phyloP scores from a whole-genome alignment of 176 grass and related monocot genomes.

The Cenchrus fungigraminus region DNA sequence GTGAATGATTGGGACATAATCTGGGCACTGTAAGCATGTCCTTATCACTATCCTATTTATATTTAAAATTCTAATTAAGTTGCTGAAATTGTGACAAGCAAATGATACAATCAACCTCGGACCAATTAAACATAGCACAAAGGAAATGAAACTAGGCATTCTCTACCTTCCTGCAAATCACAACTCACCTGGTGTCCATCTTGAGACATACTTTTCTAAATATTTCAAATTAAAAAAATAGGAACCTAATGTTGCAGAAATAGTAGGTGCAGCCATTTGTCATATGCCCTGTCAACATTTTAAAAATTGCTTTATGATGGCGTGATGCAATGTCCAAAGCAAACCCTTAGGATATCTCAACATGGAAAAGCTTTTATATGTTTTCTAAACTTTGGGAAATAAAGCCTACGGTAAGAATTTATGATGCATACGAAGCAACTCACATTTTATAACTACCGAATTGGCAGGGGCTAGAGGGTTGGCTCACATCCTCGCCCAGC shows the following conservation, averaged over 20 bases:
- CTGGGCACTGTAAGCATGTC: too few species aligned
- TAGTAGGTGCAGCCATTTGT: slow-evolving; percentile 31
- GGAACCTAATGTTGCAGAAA: not conserved
- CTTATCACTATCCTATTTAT: not conserved
- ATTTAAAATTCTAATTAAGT: slow-evolving; percentile 11
- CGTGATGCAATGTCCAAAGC: not conserved
- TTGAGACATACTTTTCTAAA: not conserved
- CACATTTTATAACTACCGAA: not conserved
- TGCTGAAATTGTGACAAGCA: not conserved
- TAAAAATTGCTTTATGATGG: slow-evolving; percentile 8
- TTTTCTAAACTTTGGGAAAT: not conserved
- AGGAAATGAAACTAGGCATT: not conserved
- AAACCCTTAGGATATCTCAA: slow-evolving; percentile 4
- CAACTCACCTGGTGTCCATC: slow-evolving; percentile 25
- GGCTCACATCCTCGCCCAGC: too few species aligned
- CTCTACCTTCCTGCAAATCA: slow-evolving; percentile 14
- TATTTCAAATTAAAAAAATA: not conserved
- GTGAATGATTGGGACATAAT: too few species aligned
- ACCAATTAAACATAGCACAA: slow-evolving; percentile 15
- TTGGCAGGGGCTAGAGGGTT: not conserved
- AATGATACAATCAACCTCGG: slow-evolving; percentile 36
- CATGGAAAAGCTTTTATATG: not conserved
- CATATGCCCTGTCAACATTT: not conserved
- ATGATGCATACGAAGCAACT: slow-evolving; percentile 4
- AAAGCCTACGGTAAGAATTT: not conserved